Base-by-base conservation (phyloP, 176 grass and related monocot genomes). In the Tillandsia fasciculata region DNA sequence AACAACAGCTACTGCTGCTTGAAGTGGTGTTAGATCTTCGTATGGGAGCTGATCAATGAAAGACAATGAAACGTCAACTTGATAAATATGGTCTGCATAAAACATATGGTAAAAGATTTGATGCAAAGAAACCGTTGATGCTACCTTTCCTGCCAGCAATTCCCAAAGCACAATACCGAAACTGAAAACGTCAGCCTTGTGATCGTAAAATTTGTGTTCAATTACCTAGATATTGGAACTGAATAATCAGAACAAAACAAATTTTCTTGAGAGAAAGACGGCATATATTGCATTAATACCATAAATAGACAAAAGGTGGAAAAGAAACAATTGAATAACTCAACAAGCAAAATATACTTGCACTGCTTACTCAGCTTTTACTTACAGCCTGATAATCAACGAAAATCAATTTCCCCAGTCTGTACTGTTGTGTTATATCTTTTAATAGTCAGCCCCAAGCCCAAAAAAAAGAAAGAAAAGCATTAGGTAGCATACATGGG, bases 141-240 rank as follows among this genome's bases (percentile, higher is more conserved):
- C 9, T 82, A 95, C 90, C 90, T 95, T 95, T 75, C 68, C 78
- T 33, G 86, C 84, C 17, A 95, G 69, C 59, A 95, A 70, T 72
- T 95, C 90, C 90, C 90, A 95, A 23, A 95, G 68, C 67, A 95
- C 83, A 86, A 95, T 81, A 14, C 81, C 90, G 29, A 89, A 95
- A 77, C 90, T 95, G 72, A 95, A 95, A 64, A 95, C 90, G 78
- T 95, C 90, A 10, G 90, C 86, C 47, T 80, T 90, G 13, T 87
- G 90, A 82, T 95, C 86, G 9, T 95, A 95, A 0, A 78, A 71
- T 10, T 67, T 84, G 49, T 90, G 90, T 47, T 84, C 86, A 73
- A 95, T 87, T 64, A 95, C 83, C 90, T 95, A 83, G n/a, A 18
- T 23, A 61, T 20, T 61, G 4, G 15, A 61, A 42, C 33, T 42